A percentile compares a stretch with the other conserved stretches of the same genome.
Conservation (phyloP, 2,329 filamentous ascomycete species). For the Verticillium nonalfalfae region DNA sequence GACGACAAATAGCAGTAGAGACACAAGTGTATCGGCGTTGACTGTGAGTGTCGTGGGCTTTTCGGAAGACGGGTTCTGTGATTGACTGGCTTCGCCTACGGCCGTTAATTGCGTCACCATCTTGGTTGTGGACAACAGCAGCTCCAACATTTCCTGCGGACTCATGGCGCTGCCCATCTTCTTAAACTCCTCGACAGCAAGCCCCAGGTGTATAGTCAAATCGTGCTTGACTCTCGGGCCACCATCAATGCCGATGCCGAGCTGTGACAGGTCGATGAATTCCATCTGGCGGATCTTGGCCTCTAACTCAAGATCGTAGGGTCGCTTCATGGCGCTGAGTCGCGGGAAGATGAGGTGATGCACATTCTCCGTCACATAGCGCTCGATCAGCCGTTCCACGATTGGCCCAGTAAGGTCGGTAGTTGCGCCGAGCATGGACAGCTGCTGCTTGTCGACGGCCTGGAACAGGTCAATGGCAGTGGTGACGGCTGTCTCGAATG, state of each 20-base stretch:
- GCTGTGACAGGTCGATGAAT: conserved; percentile 87
- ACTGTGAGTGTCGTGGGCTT: conserved; percentile 54
- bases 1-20: conserved; percentile 82
- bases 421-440: conserved; percentile 84
- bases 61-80: conserved; percentile 34
- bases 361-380: conserved; percentile 88
- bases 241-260: conserved; percentile 80
- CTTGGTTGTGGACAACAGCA: conserved; percentile 75
- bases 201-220: conserved; percentile 67
- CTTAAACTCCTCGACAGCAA: conserved; percentile 82
- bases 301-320: conserved; percentile 83
- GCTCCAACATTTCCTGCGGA: conserved; percentile 84
- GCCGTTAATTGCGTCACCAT: conserved; percentile 62
- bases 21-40: conserved; percentile 89
- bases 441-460: conserved; percentile 88
- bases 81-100: neutral
- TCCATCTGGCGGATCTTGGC: conserved; percentile 89
- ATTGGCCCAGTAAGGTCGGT: conserved; percentile 89
- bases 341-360: conserved; percentile 85
- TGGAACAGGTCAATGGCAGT: conserved; percentile 94
- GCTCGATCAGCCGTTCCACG: conserved; percentile 90
- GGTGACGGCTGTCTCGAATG: conserved; percentile 86
- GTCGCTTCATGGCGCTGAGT: conserved; percentile 68
- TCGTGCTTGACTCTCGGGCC: conserved; percentile 75
- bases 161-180: conserved; percentile 73